Evolutionary conservation across 495 filamentous ascomycete genomes (phyloP), one percentile per base, ranked within the genome.

Genomic region (Penicillium cinerascens): DNA sequence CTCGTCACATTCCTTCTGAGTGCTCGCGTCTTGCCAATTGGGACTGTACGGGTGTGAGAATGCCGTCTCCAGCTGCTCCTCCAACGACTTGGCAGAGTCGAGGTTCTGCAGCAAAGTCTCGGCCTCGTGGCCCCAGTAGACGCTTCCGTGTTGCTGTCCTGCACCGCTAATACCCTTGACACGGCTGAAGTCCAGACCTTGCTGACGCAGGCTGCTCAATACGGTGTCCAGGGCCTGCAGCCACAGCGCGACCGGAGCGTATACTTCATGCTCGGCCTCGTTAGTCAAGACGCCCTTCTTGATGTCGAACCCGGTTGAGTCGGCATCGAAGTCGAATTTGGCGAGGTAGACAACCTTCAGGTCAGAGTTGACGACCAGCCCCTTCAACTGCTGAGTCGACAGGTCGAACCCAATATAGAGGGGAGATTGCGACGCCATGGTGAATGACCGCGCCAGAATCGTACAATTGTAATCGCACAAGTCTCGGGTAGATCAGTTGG

Each of bases 1-100:
- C 35, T 78, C 75, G 61, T 96, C 91, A 68, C 92, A 97, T 67
- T 98, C 87, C 44, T 76, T 74, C 74, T 96, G 91, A 0, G 93
- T 97, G 68, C 90, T 95, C 41, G 89, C 83, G 68, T 98, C 93
- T 69, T 97, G 93, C 93, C 93, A 98, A 70, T 97, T 98, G 7
- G 93, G 93, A 50, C 87, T 91, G 71, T 82, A 91, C 7, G 87
- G 85, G 67, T 95, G 88, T 6, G 90, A 87, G 65, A 98, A 95
- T 0, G 87, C 90, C 1, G 69, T 71, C 11, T 71, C 68, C n/a
- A 92, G 70, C 69, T 93, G 88, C 39, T 86, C 82, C 36, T 89
- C 79, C 20, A 92, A 72, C 1, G 73, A 59, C 64, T 78, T 81
- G 36, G 66, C 69, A 4, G 79, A 52, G 58, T 91, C 77, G 20